Conservation (phyloP, 164 flowering plant species). For the Tetracentron sinense region DNA sequence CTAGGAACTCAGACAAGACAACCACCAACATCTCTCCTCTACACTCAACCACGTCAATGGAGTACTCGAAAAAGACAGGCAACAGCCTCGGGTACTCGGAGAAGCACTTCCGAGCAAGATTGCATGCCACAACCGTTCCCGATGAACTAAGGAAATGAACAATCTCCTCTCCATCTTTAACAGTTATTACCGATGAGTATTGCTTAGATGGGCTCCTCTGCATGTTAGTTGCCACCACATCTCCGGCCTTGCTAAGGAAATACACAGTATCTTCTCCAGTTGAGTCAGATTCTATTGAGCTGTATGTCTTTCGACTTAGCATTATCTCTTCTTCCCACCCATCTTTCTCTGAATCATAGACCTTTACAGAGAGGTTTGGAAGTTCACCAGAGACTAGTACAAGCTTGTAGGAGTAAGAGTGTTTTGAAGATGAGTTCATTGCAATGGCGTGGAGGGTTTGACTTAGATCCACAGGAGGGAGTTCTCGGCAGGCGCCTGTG, state of each 20-base stretch:
- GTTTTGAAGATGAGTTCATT: conserved; percentile 30
- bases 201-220: conserved; percentile 71
- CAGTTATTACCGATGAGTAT: conserved; percentile 47
- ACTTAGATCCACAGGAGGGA: conserved; percentile 23
- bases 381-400: conserved; percentile 47
- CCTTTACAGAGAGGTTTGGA: conserved; percentile 35
- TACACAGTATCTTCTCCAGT: conserved; percentile 40
- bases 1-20: conserved; percentile 56
- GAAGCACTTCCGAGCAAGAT: conserved; percentile 34
- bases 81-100: conserved; percentile 54
- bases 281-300: conserved; percentile 11
- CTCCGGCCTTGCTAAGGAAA: conserved; percentile 61
- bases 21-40: conserved; percentile 50
- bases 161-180: conserved; percentile 37
- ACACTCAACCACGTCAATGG: conserved; percentile 63
- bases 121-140: conserved; percentile 52
- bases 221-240: conserved; percentile 56
- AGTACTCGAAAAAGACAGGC: conserved; percentile 56
- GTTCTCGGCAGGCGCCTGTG: conserved; percentile 33
- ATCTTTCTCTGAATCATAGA: conserved; percentile 32
- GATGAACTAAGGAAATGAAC: conserved; percentile 56
- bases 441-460: conserved; percentile 50
- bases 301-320: conserved; percentile 9
- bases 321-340: conserved; percentile 36
- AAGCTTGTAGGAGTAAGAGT: conserved; percentile 42